Conservation (phyloP, 225 moss, liverwort and hornwort species). For the Physcomitrium patens region DNA sequence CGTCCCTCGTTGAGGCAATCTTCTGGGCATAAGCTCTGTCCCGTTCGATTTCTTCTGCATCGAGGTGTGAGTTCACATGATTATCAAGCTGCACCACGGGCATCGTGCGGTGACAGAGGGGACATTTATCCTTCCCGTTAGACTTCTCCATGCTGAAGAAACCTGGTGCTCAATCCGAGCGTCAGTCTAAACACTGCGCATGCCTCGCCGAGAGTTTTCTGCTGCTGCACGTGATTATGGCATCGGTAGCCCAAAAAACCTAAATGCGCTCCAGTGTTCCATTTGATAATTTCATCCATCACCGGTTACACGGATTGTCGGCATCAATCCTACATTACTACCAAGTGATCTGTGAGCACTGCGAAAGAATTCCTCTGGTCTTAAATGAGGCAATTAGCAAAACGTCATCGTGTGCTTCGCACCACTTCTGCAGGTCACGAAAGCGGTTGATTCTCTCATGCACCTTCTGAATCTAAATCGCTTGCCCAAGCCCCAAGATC, state of each 20-base stretch:
- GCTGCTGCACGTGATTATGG: conserved; percentile 25
- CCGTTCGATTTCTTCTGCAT: conserved; percentile 49
- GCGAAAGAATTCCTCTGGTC: background rate
- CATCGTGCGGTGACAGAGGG: conserved; percentile 44
- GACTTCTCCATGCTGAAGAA: conserved; percentile 43
- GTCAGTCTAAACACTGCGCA: conserved; percentile 28
- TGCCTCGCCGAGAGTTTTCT: conserved; percentile 19
- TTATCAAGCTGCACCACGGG: conserved; percentile 40
- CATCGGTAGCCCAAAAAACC: conserved; percentile 17
- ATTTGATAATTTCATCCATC: background rate
- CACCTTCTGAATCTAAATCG: background rate
- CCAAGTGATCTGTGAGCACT: conserved; percentile 16
- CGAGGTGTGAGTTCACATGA: conserved; percentile 67
- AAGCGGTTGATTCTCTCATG: background rate
- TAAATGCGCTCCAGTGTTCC: background rate
- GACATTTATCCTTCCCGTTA: conserved; percentile 49
- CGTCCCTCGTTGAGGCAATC: conserved; percentile 36
- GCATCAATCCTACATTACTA: conserved; percentile 17
- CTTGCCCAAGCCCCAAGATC: background rate
- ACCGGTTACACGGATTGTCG: conserved; percentile 7
- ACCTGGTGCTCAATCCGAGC: conserved; percentile 17
- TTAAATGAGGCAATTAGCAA: background rate
- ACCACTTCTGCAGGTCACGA: background rate
- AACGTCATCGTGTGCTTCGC: background rate
- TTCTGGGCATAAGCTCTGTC: conserved; percentile 50